Percentiles rank a stretch among this genome's conserved stretches.
Evolutionary conservation across 306 rosid species (phyloP).

Genomic region (Corylus americana): DNA sequence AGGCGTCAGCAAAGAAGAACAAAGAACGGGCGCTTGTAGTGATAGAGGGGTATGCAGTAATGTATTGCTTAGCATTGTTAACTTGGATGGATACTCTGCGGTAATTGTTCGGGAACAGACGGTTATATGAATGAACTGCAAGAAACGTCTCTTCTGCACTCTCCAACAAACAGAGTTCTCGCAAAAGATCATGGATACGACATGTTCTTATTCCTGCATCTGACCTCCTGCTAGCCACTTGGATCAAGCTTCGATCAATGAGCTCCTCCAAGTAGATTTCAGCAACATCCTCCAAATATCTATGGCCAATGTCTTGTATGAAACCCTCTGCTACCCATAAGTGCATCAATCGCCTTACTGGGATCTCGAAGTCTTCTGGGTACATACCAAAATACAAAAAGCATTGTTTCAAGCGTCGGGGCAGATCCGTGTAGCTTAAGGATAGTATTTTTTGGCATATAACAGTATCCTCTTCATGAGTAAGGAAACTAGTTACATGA

Average conservation of each 20-base stretch:
- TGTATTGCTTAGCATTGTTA: too few relatives aligned
- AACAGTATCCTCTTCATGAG: too few relatives aligned
- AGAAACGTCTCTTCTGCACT: neutral
- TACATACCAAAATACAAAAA: neutral
- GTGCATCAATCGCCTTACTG: neutral
- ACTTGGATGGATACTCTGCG: neutral
- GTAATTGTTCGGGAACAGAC: neutral
- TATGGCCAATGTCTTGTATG: neutral
- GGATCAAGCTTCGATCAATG: neutral
- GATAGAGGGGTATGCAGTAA: too few relatives aligned
- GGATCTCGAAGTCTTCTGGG: neutral
- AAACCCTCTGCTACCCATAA: neutral
- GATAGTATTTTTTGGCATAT: neutral
- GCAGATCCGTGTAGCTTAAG: neutral
- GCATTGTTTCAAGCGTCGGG: neutral
- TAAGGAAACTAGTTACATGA: slow-evolving; percentile 24
- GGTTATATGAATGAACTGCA: neutral
- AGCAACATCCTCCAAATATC: neutral
- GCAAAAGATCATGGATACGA: neutral
- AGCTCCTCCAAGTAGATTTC: neutral
- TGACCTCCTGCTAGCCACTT: neutral
- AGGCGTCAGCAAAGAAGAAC: neutral
- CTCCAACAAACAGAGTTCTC: neutral
- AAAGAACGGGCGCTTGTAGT: neutral
- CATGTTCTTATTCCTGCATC: neutral